Evolutionary conservation across 2,329 filamentous ascomycete genomes (phyloP).

Genomic region (Cyphellophora europaea): DNA sequence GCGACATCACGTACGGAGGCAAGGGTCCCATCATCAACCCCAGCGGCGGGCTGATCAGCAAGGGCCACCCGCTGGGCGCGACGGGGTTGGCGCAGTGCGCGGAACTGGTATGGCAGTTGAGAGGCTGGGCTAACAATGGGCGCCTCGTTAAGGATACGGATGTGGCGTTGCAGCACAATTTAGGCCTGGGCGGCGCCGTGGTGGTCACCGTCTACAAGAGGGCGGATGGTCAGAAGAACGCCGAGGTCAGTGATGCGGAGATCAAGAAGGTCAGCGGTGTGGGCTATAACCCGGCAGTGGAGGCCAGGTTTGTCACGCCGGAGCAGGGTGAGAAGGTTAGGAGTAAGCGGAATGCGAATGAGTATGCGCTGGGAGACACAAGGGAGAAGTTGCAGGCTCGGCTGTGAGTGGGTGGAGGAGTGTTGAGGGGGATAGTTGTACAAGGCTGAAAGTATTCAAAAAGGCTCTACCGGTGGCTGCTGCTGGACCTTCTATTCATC

Average conservation of each 20-base stretch:
- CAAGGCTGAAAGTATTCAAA: too few species aligned
- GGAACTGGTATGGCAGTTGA: slow-evolving; percentile 91
- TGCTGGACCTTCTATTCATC: too few species aligned
- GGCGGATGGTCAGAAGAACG: slow-evolving; percentile 57
- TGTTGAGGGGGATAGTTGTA: too few species aligned
- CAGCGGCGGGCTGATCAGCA: slow-evolving; percentile 87
- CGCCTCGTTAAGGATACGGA: slow-evolving; percentile 58
- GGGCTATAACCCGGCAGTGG: slow-evolving; percentile 85
- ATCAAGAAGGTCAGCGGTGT: slow-evolving; percentile 59
- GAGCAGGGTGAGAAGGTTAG: slow-evolving; percentile 61
- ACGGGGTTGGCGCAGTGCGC: slow-evolving; percentile 91
- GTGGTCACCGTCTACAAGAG: slow-evolving; percentile 85
- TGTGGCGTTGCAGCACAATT: slow-evolving; percentile 80
- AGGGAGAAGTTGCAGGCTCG: slow-evolving; percentile 61
- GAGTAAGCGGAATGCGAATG: slow-evolving; percentile 58
- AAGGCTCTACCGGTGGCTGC: too few species aligned
- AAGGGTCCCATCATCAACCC: slow-evolving; percentile 70
- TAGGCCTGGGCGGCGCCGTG: slow-evolving; percentile 81
- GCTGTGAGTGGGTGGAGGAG: too few species aligned
- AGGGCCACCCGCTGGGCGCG: slow-evolving; percentile 88
- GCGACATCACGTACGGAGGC: slow-evolving; percentile 86
- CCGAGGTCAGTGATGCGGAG: slow-evolving; percentile 48
- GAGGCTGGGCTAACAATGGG: slow-evolving; percentile 87
- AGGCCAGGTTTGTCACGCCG: slow-evolving; percentile 76
- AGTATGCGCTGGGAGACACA: slow-evolving; percentile 71